Conservation (phyloP, 495 filamentous ascomycete genomes). For the Talaromyces thailandensis region DNA sequence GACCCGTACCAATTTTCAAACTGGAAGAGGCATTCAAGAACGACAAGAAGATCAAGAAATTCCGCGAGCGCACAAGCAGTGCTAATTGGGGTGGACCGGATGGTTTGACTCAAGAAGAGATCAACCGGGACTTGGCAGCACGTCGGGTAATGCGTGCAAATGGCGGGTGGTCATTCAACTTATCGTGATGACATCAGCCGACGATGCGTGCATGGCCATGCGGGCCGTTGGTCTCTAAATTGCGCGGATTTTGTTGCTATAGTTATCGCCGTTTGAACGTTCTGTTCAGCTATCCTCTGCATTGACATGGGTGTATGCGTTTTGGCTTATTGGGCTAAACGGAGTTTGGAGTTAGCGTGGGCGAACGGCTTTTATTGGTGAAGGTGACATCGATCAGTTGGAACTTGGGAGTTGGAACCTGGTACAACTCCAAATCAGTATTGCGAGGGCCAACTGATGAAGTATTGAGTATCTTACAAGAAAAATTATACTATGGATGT, state of each 20-base stretch:
- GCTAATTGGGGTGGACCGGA: slow-evolving; percentile 88
- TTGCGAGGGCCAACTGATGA: background rate
- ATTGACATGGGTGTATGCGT: slow-evolving; percentile 1
- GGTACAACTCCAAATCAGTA: background rate
- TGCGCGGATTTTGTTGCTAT: background rate
- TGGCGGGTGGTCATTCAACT: slow-evolving; percentile 66
- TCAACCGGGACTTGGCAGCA: slow-evolving; percentile 68
- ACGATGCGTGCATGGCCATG: background rate
- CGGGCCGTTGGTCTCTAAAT: background rate
- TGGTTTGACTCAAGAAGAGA: slow-evolving; percentile 80
- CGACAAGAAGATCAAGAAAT: slow-evolving; percentile 72
- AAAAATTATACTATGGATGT: background rate
- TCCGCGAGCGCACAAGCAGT: slow-evolving; percentile 79
- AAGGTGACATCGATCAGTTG: background rate
- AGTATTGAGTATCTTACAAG: background rate
- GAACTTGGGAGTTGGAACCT: background rate
- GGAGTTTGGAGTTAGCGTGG: background rate
- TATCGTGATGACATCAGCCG: slow-evolving; percentile 1
- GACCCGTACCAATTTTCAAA: slow-evolving; percentile 71
- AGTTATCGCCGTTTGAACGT: background rate
- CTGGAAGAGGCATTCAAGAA: slow-evolving; percentile 93
- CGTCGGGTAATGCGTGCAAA: slow-evolving; percentile 72
- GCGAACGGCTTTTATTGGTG: background rate
- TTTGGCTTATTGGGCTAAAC: background rate
- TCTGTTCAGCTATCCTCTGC: background rate